Percentiles rank a stretch among this genome's conserved stretches.
phyloP scores from a whole-genome alignment of 2,329 filamentous ascomycete genomes.

The Aspergillus pseudoterreus region DNA sequence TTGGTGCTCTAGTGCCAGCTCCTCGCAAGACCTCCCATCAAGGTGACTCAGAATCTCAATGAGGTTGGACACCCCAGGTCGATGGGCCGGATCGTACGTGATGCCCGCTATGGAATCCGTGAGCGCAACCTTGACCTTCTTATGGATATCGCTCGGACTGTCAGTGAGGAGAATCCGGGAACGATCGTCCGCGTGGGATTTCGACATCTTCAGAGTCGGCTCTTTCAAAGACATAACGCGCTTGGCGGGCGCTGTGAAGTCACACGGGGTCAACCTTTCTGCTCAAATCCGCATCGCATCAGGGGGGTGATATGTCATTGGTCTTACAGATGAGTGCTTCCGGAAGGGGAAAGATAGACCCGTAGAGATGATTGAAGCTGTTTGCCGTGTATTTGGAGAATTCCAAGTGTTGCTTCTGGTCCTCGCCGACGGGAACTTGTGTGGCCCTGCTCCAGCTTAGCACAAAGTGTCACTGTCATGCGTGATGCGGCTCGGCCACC shows the following conservation, averaged over 20 bases:
- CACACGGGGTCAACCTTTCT: constrained; percentile 4
- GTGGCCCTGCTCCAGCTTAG: constrained; percentile 60
- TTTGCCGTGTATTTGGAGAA: constrained; percentile 82
- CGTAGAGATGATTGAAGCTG: constrained; percentile 78
- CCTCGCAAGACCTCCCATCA: constrained; percentile 43
- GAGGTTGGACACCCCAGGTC: constrained; percentile 86
- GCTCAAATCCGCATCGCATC: not conserved
- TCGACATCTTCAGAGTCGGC: constrained; percentile 87
- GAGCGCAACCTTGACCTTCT: constrained; percentile 68
- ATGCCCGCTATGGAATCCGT: constrained; percentile 70
- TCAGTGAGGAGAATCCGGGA: constrained; percentile 85
- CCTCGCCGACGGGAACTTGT: constrained; percentile 94
- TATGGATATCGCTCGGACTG: constrained; percentile 56
- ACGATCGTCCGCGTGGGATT: constrained; percentile 67
- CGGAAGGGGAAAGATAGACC: constrained; percentile 60
- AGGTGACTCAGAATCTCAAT: constrained; percentile 75
- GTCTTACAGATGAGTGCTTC: constrained; percentile 67
- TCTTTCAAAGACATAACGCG: constrained; percentile 85
- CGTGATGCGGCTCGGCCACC: constrained; percentile 2
- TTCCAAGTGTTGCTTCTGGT: constrained; percentile 91
- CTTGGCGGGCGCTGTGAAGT: constrained; percentile 63
- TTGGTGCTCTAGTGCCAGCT: constrained; percentile 46
- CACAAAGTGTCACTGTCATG: not conserved
- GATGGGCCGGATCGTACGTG: constrained; percentile 63
- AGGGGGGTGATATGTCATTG: not conserved